phyloP scores from a whole-genome alignment of 495 filamentous ascomycete genomes.

The Penicillium mononematosum region DNA sequence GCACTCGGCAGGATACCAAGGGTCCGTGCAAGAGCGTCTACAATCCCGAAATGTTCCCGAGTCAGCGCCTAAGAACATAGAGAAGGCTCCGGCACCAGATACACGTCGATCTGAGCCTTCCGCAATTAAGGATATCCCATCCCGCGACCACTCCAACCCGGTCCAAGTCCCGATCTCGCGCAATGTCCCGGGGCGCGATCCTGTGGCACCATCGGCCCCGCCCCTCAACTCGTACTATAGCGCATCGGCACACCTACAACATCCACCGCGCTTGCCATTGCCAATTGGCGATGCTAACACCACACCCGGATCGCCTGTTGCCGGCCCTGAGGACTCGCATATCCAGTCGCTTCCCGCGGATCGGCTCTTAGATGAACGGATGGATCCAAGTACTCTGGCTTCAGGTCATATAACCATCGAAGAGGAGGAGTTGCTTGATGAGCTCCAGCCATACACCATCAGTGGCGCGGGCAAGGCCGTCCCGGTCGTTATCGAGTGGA shows the following conservation, averaged over 20 bases:
- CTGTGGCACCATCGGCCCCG: slow-evolving; percentile 45
- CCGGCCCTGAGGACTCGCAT: slow-evolving; percentile 55
- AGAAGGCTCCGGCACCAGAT: slow-evolving; percentile 25
- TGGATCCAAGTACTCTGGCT: slow-evolving; percentile 54
- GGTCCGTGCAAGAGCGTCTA: slow-evolving; percentile 40
- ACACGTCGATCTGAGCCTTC: slow-evolving; percentile 24
- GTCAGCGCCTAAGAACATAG: slow-evolving; percentile 22
- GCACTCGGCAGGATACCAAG: slow-evolving; percentile 37
- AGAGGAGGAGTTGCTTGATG: slow-evolving; percentile 76
- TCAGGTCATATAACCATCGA: slow-evolving; percentile 70
- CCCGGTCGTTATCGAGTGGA: slow-evolving; percentile 82
- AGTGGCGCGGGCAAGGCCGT: slow-evolving; percentile 56
- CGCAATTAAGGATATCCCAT: slow-evolving; percentile 24
- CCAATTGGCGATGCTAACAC: slow-evolving; percentile 87
- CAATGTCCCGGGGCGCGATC: slow-evolving; percentile 33
- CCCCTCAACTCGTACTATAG: slow-evolving; percentile 51
- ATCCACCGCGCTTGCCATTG: slow-evolving; percentile 83
- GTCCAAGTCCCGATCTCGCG: slow-evolving; percentile 51
- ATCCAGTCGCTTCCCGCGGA: slow-evolving; percentile 51
- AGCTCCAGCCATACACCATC: slow-evolving; percentile 59
- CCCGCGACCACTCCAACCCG: slow-evolving; percentile 44
- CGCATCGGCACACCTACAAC: slow-evolving; percentile 56
- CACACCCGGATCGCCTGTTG: slow-evolving; percentile 81
- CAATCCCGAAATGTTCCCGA: slow-evolving; percentile 39
- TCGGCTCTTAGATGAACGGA: slow-evolving; percentile 46